Evolutionary conservation across 345 rosid species (phyloP).

Genomic region (Brassica cretica): DNA sequence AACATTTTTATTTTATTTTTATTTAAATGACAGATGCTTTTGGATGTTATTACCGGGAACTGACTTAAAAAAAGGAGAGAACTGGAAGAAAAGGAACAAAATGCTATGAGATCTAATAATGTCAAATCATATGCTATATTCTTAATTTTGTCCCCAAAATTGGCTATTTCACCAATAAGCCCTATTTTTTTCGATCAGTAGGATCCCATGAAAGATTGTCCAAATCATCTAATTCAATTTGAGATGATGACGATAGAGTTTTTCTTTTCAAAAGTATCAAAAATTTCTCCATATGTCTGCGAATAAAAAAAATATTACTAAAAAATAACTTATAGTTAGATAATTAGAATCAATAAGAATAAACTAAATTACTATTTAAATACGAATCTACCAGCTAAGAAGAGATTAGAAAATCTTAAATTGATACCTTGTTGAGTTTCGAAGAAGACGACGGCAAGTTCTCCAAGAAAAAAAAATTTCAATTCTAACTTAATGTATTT

Average conservation of each 20-base stretch:
- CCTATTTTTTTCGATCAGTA: too few species aligned
- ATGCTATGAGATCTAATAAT: background rate
- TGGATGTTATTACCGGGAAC: background rate
- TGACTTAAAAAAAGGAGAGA: background rate
- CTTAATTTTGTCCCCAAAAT: too few species aligned
- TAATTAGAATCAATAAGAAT: background rate
- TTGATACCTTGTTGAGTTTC: background rate
- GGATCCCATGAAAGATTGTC: too few species aligned
- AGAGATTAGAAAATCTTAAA: background rate
- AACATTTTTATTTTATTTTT: too few species aligned
- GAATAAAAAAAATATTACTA: too few species aligned
- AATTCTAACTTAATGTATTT: background rate
- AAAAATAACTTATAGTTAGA: background rate
- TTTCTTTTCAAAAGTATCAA: background rate
- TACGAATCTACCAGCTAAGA: background rate
- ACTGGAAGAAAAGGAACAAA: background rate
- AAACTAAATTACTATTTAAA: too few species aligned
- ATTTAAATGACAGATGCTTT: background rate
- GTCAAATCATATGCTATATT: background rate
- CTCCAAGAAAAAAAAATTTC: background rate
- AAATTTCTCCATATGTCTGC: background rate
- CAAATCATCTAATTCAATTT: too few species aligned
- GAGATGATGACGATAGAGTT: too few species aligned
- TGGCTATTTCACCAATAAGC: too few species aligned
- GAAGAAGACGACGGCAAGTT: background rate